Percentiles rank a stretch among this genome's conserved stretches.
Evolutionary conservation across 495 filamentous ascomycete genomes (phyloP).

Genomic region (Neurospora sp.): DNA sequence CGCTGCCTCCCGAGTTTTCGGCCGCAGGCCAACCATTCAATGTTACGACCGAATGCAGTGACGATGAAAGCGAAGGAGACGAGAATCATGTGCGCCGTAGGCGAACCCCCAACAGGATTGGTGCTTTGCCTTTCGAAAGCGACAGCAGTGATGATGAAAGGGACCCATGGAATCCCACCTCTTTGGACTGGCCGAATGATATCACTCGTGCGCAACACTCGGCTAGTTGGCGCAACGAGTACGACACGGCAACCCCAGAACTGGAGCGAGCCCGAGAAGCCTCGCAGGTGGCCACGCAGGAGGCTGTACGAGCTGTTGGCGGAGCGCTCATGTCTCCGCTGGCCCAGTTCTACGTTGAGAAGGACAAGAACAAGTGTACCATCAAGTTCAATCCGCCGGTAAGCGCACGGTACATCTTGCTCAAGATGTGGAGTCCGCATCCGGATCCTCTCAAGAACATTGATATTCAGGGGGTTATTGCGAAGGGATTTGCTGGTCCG

Average conservation of each 20-base stretch:
- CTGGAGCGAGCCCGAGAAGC: conserved; percentile 42
- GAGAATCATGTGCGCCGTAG: conserved; percentile 6
- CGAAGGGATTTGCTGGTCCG: conserved; percentile 72
- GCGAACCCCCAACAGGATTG: conserved; percentile 34
- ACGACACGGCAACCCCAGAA: conserved; percentile 21
- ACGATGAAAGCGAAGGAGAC: conserved; percentile 37
- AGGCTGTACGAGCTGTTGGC: conserved; percentile 43
- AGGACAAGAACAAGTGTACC: conserved; percentile 70
- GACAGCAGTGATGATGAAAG: conserved; percentile 32
- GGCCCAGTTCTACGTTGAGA: conserved; percentile 70
- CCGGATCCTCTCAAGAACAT: conserved; percentile 53
- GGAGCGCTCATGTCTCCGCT: conserved; percentile 54
- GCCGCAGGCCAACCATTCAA: conserved; percentile 28
- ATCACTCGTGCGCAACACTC: not conserved
- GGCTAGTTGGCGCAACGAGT: not conserved
- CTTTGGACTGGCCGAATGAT: conserved; percentile 7
- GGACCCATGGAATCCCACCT: conserved; percentile 2
- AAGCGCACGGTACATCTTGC: conserved; percentile 67
- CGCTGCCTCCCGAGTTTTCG: conserved; percentile 43
- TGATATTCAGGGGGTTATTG: conserved; percentile 73
- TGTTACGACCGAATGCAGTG: conserved; percentile 43
- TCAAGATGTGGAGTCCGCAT: conserved; percentile 77
- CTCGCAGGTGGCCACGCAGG: conserved; percentile 40
- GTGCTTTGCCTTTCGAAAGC: conserved; percentile 40
- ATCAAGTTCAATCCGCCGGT: conserved; percentile 84